phyloP scores from a whole-genome alignment of 352 stramenopile species.

The Globisporangium yorkense region DNA sequence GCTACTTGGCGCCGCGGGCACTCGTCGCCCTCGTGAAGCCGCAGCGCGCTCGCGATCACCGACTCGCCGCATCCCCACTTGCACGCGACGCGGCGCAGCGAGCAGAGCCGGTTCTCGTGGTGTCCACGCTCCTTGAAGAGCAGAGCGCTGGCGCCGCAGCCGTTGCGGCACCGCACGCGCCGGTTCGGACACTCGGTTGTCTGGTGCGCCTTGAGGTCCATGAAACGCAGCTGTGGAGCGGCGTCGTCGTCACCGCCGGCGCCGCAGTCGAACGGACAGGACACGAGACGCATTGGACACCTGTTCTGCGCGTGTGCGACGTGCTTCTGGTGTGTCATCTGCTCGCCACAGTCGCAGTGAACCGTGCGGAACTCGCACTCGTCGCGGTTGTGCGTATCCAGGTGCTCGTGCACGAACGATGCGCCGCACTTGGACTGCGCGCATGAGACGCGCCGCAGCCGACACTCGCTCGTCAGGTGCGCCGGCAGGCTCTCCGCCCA shows the following conservation, averaged over 20 bases:
- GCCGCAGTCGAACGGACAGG: constrained; percentile 43
- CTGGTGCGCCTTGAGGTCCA: constrained; percentile 44
- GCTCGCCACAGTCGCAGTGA: constrained; percentile 50
- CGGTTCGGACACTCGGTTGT: constrained; percentile 37
- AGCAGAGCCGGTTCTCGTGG: constrained; percentile 42
- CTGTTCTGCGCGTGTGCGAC: constrained; percentile 28
- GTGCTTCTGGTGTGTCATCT: constrained; percentile 46
- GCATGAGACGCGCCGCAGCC: constrained; percentile 34
- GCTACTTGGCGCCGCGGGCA: constrained; percentile 38
- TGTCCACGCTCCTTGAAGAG: constrained; percentile 29
- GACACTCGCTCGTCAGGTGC: constrained; percentile 32
- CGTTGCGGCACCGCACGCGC: constrained; percentile 63
- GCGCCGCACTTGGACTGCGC: constrained; percentile 40
- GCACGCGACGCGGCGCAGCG: constrained; percentile 45
- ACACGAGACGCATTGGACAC: constrained; percentile 44
- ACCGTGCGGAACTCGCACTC: constrained; percentile 44
- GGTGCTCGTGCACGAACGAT: constrained; percentile 15
- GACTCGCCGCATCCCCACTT: constrained; percentile 53
- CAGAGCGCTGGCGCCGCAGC: constrained; percentile 38
- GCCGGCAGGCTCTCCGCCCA: constrained; percentile 42
- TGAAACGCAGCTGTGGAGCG: constrained; percentile 16
- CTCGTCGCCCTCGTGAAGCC: constrained; percentile 43
- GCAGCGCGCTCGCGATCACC: constrained; percentile 33
- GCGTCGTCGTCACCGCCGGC: background rate
- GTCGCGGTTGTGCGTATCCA: constrained; percentile 23